Conservation (phyloP, 1,284 basidiomycete species). For the Pyrrhoderma lamaoense region DNA sequence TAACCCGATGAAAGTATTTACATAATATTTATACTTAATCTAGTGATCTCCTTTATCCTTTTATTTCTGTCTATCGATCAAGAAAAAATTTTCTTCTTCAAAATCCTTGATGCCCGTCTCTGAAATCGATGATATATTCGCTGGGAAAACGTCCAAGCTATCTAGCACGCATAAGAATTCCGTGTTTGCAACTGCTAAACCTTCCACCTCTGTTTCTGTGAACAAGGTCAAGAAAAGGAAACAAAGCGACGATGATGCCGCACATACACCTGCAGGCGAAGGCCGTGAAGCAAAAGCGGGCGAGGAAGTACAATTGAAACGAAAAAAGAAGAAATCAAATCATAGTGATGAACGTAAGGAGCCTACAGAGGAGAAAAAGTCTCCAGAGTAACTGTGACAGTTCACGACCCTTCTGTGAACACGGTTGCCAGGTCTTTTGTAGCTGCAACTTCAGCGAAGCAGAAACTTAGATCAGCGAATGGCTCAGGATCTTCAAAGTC, state of each 20-base stretch:
- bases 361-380: conserved; percentile 7
- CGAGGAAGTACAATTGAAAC: background rate
- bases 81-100: no score
- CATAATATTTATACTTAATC: no score
- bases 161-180: background rate
- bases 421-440: background rate
- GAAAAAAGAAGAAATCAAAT: background rate
- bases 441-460: background rate
- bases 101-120: no score
- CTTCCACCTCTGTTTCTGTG: background rate
- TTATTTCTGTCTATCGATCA: no score
- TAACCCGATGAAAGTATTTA: no score
- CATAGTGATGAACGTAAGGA: background rate
- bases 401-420: conserved; percentile 10
- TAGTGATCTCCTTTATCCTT: no score
- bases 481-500: background rate
- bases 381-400: conserved; percentile 12
- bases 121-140: conserved; percentile 19
- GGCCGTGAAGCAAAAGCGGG: background rate
- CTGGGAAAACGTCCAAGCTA: conserved; percentile 7
- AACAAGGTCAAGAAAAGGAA: conserved; percentile 18
- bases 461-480: background rate
- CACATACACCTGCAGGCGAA: background rate
- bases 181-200: background rate
- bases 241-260: background rate